Evolutionary conservation across 140 eudicot species (phyloP).

Genomic region (Bidens hawaiensis): DNA sequence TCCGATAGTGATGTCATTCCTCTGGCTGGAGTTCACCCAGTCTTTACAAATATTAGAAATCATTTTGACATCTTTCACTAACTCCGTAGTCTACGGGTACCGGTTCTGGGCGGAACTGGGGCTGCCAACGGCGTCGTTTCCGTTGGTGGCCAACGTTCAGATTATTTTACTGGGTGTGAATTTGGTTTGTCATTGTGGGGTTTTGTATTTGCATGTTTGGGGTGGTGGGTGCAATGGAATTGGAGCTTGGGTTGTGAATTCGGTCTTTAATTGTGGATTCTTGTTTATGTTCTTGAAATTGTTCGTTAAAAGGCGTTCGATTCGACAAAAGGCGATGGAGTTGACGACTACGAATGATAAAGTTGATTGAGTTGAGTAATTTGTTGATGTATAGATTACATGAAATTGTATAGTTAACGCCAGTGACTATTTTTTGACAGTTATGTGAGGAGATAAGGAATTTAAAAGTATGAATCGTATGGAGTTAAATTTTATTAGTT

Average conservation of each 20-base stretch:
- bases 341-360: conserved; percentile 1
- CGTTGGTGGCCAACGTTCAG: conserved; percentile 19
- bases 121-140: conserved; percentile 17
- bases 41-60: conserved; percentile 18
- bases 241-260: conserved; percentile 18
- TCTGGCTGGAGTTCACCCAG: conserved; percentile 20
- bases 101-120: conserved; percentile 25
- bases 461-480: too few relatives aligned
- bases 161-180: conserved; percentile 8
- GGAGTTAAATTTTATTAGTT: too few relatives aligned
- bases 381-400: too few relatives aligned
- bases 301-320: conserved; percentile 15
- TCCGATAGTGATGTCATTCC: conserved; percentile 24
- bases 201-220: conserved; percentile 20
- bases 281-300: conserved; percentile 18
- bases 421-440: neutral
- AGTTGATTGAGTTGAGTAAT: neutral
- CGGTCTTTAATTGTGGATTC: conserved; percentile 17
- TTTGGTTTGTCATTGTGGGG: conserved; percentile 20
- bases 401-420: neutral
- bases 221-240: conserved; percentile 29
- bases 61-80: conserved; percentile 17
- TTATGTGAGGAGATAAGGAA: neutral
- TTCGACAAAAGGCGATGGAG: conserved; percentile 17
- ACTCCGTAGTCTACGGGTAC: conserved; percentile 16